Evolutionary conservation across 2,329 filamentous ascomycete species (phyloP), one percentile per base, ranked within the genome.

Genomic region (Dactylellina parvicollis): DNA sequence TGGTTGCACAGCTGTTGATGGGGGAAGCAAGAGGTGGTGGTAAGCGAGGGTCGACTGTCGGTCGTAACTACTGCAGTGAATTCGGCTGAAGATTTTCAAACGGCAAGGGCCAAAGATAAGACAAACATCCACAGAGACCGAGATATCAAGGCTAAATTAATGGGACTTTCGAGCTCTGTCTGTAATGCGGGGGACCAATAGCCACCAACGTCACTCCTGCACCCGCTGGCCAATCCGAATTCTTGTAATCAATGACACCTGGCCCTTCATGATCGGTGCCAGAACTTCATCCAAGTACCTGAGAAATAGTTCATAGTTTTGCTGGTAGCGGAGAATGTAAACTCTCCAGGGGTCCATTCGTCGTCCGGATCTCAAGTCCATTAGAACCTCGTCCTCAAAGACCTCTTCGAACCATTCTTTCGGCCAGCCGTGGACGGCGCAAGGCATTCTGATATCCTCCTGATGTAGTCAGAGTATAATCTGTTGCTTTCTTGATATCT

Each of bases 181-280:
- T 10, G 42, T 4, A 12, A 47, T 40, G 40, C 10, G 40, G 32
- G 34, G 7, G 22, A 4, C 2, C 32, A 40, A 42, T n/a, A 49
- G 42, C 36, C 30, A 47, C 49, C 30, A 56, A 65, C 38, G 24
- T 47, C 40, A 18, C 28, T 61, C 55, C 47, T 46, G 38, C 30
- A 36, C 22, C 38, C 30, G 47, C 42, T 61, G 56, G 52, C 66
- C 49, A 71, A 71, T 64, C 66, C 50, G 49, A 34, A 56, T 62
- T 61, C 22, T 57, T 52, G 46, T 32, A 42, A 62, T 62, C 44
- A 38, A 32, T 16, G 66, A 47, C 49, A 71, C 56, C 32, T 62
- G 49, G 32, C 56, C 40, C 26, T 4, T 4, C 14, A 4, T 8
- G 8, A 24, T 8, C 20, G 42, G 20, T 14, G 10, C 20, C 16